Evolutionary conservation across 345 rosid species (phyloP).

Genomic region (Salix suchowensis): DNA sequence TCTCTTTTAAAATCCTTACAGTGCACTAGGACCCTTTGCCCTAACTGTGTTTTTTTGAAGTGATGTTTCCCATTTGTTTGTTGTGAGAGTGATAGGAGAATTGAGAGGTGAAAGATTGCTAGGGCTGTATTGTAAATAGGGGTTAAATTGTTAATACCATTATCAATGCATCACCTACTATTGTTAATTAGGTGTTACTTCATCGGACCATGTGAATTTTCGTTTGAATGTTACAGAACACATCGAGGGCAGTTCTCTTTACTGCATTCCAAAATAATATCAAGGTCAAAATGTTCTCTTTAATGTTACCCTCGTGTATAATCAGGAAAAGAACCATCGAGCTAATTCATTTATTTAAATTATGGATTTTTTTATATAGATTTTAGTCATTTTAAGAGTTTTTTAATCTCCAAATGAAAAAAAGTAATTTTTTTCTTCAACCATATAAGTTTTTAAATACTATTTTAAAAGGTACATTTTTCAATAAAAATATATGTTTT

Average conservation of each 20-base stretch:
- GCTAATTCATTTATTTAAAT: no score
- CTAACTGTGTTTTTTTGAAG: slow-evolving; percentile 2
- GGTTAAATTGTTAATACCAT: background rate
- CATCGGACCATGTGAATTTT: background rate
- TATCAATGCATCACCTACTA: background rate
- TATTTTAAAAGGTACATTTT: no score
- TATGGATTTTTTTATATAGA: no score
- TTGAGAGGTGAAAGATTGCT: slow-evolving; percentile 4
- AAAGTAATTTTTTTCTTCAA: no score
- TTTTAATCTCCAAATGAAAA: no score
- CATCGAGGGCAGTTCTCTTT: background rate
- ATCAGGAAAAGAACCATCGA: no score
- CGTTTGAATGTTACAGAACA: background rate
- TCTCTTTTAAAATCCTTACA: background rate
- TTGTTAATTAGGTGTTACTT: background rate
- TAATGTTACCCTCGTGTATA: no score
- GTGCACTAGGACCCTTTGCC: slow-evolving; percentile 18
- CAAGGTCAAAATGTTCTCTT: background rate
- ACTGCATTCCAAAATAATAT: background rate
- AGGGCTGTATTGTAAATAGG: background rate
- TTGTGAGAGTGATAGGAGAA: slow-evolving; percentile 5
- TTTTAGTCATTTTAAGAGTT: no score
- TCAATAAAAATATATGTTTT: no score
- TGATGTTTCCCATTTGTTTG: slow-evolving; percentile 14
- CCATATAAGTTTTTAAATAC: no score